Conservation (phyloP, 2,329 filamentous ascomycete genomes). For the Exophiala oligosperma region DNA sequence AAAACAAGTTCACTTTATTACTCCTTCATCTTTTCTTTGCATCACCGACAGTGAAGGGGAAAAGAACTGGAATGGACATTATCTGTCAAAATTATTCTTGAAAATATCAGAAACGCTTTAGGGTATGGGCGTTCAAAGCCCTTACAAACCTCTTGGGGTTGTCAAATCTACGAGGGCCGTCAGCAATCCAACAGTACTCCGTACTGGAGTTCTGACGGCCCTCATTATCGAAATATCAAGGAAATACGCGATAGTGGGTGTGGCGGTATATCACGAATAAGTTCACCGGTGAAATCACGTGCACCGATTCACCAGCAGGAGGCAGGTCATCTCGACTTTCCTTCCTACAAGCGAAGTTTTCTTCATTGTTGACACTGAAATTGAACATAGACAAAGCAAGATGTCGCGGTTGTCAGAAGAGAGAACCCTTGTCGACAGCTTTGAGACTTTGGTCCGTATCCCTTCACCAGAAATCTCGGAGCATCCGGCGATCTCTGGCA, state of each 20-base stretch:
- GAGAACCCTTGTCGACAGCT: constrained; percentile 14
- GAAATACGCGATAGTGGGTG: too few relatives aligned
- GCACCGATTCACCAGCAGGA: neutral
- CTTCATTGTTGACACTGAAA: neutral
- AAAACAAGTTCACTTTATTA: too few relatives aligned
- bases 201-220: too few relatives aligned
- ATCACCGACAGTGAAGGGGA: neutral
- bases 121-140: too few relatives aligned
- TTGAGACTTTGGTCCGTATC: constrained; percentile 16
- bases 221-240: too few relatives aligned
- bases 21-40: neutral
- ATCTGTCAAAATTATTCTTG: too few relatives aligned
- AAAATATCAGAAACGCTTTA: too few relatives aligned
- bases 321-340: constrained; percentile 14
- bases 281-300: neutral
- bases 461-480: constrained; percentile 24
- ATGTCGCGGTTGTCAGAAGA: neutral
- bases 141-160: too few relatives aligned
- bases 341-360: neutral
- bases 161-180: too few relatives aligned
- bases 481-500: constrained; percentile 21
- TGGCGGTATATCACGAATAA: too few relatives aligned
- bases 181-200: too few relatives aligned
- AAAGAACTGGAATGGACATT: too few relatives aligned
- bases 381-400: constrained; percentile 10